phyloP scores from a whole-genome alignment of 768 basidiomycete genomes.

The Macrolepiota fuliginosa region DNA sequence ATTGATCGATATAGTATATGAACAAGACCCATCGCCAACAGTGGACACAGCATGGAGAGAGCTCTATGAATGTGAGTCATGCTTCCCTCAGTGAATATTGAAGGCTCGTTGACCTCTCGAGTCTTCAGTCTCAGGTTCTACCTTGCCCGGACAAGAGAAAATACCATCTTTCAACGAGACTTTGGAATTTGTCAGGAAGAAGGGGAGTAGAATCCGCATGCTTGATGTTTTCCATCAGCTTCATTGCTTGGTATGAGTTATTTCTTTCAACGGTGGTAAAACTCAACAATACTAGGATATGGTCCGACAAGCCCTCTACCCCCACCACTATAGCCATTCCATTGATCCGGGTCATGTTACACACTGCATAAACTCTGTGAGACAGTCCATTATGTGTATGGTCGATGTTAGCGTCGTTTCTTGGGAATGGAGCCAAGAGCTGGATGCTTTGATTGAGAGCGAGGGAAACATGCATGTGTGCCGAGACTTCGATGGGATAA shows the following conservation, averaged over 20 bases:
- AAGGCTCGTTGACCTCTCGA: not conserved
- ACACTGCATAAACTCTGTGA: constrained; percentile 7
- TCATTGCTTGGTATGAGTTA: constrained; percentile 1
- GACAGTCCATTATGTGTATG: constrained; percentile 10
- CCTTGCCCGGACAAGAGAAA: not conserved
- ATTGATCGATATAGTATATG: not conserved
- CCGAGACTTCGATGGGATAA: constrained; percentile 5
- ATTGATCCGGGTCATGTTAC: not conserved
- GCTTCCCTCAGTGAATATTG: not conserved
- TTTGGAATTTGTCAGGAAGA: not conserved
- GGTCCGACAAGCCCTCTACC: not conserved
- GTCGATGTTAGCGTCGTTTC: constrained; percentile 3
- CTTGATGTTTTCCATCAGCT: constrained; percentile 9
- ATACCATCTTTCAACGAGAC: not conserved
- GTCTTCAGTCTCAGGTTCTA: constrained; percentile 1
- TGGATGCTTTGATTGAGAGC: not conserved
- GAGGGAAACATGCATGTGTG: not conserved
- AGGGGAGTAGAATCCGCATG: not conserved
- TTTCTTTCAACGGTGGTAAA: not conserved
- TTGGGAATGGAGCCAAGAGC: constrained; percentile 5
- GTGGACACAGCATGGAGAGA: constrained; percentile 6
- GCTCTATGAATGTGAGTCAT: constrained; percentile 2
- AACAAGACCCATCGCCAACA: not conserved
- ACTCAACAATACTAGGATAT: not conserved
- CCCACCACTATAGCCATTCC: not conserved